A percentile compares a stretch with the other conserved stretches of the same genome.
Evolutionary conservation across 495 filamentous ascomycete genomes (phyloP).

Genomic region (Podospora pseudoanserina): DNA sequence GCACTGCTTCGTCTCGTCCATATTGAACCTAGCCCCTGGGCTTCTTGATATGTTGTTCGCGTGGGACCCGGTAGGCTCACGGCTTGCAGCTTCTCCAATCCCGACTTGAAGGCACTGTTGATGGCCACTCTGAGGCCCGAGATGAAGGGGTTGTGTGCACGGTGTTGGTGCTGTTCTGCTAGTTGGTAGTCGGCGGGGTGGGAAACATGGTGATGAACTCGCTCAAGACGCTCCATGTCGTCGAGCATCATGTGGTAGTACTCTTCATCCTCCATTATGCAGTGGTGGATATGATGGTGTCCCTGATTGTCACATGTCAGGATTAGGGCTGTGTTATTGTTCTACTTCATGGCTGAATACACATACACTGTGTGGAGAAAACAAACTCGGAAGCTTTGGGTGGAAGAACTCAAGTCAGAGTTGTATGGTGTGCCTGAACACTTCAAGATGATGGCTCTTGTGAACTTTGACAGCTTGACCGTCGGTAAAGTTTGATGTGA

Average conservation of each 20-base stretch:
- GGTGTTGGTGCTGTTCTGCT: neutral
- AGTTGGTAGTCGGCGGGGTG: neutral
- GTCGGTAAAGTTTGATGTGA: neutral
- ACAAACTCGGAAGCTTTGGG: too few species aligned
- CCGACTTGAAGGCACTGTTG: conserved; percentile 1
- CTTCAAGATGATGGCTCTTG: too few species aligned
- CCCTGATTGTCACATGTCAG: neutral
- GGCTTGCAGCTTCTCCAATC: conserved; percentile 6
- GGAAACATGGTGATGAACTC: conserved; percentile 25
- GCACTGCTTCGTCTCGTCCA: neutral
- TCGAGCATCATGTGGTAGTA: conserved; percentile 30
- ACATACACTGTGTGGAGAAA: too few species aligned
- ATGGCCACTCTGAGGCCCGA: conserved; percentile 17
- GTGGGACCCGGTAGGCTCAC: neutral
- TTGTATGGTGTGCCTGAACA: too few species aligned
- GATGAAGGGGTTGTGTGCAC: conserved; percentile 16
- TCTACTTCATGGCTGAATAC: too few species aligned
- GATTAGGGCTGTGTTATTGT: neutral
- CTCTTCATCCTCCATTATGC: conserved; percentile 29
- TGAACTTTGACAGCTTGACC: too few species aligned
- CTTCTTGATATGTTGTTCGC: neutral
- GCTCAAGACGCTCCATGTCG: conserved; percentile 25
- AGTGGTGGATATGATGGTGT: neutral
- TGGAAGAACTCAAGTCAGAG: too few species aligned
- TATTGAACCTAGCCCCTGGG: neutral